Base-by-base conservation (phyloP, 2,329 filamentous ascomycete genomes). In the Phaeosphaeria sp. region DNA sequence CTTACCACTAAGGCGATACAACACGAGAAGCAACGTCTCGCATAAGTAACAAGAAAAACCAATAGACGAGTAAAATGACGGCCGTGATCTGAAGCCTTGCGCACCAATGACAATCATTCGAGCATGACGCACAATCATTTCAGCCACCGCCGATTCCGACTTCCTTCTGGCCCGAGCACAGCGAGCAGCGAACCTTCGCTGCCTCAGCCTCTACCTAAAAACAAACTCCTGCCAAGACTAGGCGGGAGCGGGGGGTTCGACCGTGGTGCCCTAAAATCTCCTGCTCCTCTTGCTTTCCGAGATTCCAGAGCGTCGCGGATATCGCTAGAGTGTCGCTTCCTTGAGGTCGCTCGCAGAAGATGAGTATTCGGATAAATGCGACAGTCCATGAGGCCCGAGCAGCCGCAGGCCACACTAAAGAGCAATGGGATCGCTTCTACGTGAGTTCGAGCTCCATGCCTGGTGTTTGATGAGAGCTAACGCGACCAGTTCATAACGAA, bases 341-440 rank as follows among this genome's bases (percentile, higher is more conserved):
- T 55, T 55, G 57, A 63, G 62, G 53, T 50, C 50, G 62, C 57
- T 54, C 59, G 21, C 52, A 59, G 57, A 72, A 65, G 55, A 75
- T 75, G 73, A 75, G 71, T 67, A 75, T 76, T 63, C 69, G 72
- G 60, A 73, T 75, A 68, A 76, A 76, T 65, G 73, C 73, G 57
- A 75, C 73, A 33, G 73, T 75, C 47, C 67, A 69, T 54, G 72
- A 76, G 67, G 72, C 72, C 62, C 68, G 71, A 57, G 68, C 67
- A 36, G 69, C 69, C 54, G 72, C 73, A 50, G 72, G 68, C 55
- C 73, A 76, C 64, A 73, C 66, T 59, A 73, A 72, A 60, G 72
- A 75, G 62, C 73, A 76, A 66, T 76, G 73, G 73, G 72, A 75
- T 54, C 65, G 73, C 13, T 76, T 75, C 58, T 76, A 76, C 61